Conservation (phyloP, 1,284 basidiomycete genomes). For the Ceratobasidium papillatum region DNA sequence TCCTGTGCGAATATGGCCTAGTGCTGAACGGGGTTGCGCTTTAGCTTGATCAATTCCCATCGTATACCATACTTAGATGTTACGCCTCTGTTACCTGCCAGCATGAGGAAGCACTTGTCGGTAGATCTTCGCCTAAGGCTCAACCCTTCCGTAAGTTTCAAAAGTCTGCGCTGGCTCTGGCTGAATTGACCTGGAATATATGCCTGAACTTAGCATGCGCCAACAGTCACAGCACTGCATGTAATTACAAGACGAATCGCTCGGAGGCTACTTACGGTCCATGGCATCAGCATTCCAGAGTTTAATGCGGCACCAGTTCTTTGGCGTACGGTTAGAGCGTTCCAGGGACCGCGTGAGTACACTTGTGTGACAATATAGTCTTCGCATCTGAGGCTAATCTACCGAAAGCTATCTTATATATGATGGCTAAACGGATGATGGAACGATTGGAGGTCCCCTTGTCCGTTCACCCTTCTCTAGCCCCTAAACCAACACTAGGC, state of each 20-base stretch:
- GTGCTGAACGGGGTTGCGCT: constrained; percentile 37
- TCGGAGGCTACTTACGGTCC: constrained; percentile 60
- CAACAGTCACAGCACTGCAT: constrained; percentile 67
- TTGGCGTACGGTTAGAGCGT: constrained; percentile 75
- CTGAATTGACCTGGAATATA: background rate
- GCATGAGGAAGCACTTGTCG: constrained; percentile 74
- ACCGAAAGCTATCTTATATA: constrained; percentile 67
- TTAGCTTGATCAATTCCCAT: constrained; percentile 74
- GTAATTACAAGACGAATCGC: constrained; percentile 69
- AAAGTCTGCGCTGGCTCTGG: no score
- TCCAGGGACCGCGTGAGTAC: constrained; percentile 80
- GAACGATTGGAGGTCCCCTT: constrained; percentile 67
- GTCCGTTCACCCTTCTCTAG: constrained; percentile 65
- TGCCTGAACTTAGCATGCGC: constrained; percentile 62
- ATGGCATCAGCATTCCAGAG: constrained; percentile 76
- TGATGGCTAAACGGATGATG: constrained; percentile 66
- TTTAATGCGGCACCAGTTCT: constrained; percentile 80
- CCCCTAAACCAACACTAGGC: constrained; percentile 51
- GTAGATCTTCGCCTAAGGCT: constrained; percentile 70
- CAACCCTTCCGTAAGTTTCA: constrained; percentile 66
- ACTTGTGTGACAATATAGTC: background rate
- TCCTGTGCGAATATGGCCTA: constrained; percentile 9
- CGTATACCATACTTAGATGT: constrained; percentile 86
- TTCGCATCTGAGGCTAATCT: background rate
- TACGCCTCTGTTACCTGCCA: constrained; percentile 67